Base-by-base conservation (phyloP, 306 rosid species). In the Fragaria iinumae region DNA sequence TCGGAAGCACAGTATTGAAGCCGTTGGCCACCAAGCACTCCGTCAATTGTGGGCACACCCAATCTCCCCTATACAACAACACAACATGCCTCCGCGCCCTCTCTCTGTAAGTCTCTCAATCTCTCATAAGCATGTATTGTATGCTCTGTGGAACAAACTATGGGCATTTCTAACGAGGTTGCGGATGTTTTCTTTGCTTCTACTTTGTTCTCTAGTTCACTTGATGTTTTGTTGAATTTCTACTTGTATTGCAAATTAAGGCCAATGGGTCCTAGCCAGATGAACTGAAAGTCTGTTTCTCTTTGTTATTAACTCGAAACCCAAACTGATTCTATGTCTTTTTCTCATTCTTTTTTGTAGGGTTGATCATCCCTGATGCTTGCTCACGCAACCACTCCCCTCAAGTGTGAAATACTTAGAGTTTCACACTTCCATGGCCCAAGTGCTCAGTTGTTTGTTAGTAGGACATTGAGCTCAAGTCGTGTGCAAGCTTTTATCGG, bases 341-440 rank as follows among this genome's bases (percentile, higher is more conserved):
- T 47, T 12, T 11, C 13, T 11, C 17, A 11, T 12, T 47, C 13
- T 11, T 36, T 20, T 79, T 67, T 55, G 60, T 68, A 86, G 89
- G 80, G 32, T 77, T 86, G 81, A 72, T 75, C 44, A 38, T 50
- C 79, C 73, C 71, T 69, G 76, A 86, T 83, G 87, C 66, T 78
- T 47, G 27, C 77, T 64, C 43, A 77, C 79, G 39, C 76, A 59
- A 82, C 47, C 68, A 49, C 80, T 47, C 71, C 25, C 84, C 72
- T 64, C 13, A 80, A 76, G 84, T 56, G 85, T 80, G 80, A 68
- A 70, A 74, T 70, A 52, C 41, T 79, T 71, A 82, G 62, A 66
- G 82, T 76, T 75, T 83, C 86, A 36, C 62, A 64, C 60, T 78
- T 78, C 45, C 72, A 74, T 70, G 72, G 32, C 81, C 45, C 60